These are phyloP conservation scores for Caryopteris hybrid DNA, from an alignment of 305 asterid species.

Conservation along the genomic window DNA sequence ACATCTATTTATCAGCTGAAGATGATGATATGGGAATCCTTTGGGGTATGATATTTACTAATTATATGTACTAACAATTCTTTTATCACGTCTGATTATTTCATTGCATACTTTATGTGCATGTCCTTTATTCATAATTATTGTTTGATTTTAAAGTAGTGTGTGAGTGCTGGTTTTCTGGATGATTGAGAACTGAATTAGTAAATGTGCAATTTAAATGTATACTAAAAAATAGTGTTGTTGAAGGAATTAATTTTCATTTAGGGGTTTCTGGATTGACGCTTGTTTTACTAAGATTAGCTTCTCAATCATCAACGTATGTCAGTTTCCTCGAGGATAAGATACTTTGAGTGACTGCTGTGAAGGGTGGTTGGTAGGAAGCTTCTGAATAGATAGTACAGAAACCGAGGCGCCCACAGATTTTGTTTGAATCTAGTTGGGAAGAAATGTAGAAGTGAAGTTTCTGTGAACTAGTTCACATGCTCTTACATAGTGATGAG, in stretches of 20 bases:
- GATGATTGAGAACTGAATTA: neutral
- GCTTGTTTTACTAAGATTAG: neutral
- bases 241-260: neutral
- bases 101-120: neutral
- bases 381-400: neutral
- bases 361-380: neutral
- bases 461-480: neutral
- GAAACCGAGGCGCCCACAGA: neutral
- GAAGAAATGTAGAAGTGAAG: neutral
- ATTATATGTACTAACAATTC: constrained; percentile 2
- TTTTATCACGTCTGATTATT: neutral
- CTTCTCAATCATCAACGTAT: neutral
- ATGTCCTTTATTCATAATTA: neutral
- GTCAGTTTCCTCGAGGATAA: neutral
- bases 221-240: neutral
- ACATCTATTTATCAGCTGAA: constrained; percentile 90
- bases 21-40: constrained; percentile 99
- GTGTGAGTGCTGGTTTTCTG: constrained; percentile 4
- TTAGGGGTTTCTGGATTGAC: neutral
- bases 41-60: constrained; percentile 64
- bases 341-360: neutral
- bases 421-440: neutral
- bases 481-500: neutral
- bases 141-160: neutral
- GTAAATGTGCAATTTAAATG: neutral